These are phyloP conservation scores for Penicillium sp. DNA, from an alignment of 2,329 filamentous ascomycete genomes.

Conservation along the genomic window DNA sequence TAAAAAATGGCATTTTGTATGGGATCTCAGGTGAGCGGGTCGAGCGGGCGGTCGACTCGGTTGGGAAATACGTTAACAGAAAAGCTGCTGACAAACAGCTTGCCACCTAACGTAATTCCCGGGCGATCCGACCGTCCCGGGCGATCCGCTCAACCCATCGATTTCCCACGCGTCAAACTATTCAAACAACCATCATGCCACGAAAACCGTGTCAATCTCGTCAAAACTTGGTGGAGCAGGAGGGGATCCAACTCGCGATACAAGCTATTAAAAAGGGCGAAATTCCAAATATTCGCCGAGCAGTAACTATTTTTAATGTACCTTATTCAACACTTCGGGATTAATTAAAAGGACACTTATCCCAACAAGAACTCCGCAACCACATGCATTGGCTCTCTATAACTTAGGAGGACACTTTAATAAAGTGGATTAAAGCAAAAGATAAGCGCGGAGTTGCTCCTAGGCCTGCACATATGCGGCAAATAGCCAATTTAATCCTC, in stretches of 20 bases:
- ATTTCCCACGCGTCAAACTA: constrained; percentile 4
- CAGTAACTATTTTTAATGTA: constrained; percentile 14
- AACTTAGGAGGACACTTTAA: constrained; percentile 14
- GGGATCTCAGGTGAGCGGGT: too few species aligned
- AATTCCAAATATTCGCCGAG: constrained; percentile 2
- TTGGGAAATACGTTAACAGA: too few species aligned
- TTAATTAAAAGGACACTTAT: background rate
- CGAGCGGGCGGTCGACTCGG: too few species aligned
- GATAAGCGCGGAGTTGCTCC: constrained; percentile 11
- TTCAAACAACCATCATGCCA: constrained; percentile 17
- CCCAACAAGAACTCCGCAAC: background rate
- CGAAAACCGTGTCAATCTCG: constrained; percentile 1
- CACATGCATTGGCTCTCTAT: constrained; percentile 1
- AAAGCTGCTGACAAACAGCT: too few species aligned
- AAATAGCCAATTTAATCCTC: constrained; percentile 22
- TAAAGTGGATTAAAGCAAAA: constrained; percentile 14
- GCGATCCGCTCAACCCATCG: background rate
- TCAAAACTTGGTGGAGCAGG: background rate
- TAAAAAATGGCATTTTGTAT: too few species aligned
- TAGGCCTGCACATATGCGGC: constrained; percentile 5
- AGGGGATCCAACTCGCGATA: constrained; percentile 11
- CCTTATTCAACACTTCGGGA: constrained; percentile 1
- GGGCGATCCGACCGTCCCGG: background rate
- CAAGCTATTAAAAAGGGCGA: background rate
- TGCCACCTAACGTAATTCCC: constrained; percentile 7